Conservation (phyloP, 2,329 filamentous ascomycete species). For the Colletotrichum sp. region DNA sequence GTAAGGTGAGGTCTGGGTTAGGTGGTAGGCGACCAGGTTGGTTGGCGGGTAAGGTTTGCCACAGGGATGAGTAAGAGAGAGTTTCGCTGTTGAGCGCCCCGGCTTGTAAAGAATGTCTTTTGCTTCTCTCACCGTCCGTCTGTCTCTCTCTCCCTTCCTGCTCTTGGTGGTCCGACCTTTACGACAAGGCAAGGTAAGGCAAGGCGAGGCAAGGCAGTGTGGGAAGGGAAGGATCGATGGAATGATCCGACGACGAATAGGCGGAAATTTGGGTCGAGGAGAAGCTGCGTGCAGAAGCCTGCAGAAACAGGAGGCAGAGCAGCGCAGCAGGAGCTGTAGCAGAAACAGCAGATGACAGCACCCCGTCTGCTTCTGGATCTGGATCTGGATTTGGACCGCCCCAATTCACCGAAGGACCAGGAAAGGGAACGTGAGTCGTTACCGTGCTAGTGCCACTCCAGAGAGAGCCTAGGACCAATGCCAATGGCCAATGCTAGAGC, state of each 20-base stretch:
- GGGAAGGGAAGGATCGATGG: neutral
- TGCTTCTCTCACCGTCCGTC: neutral
- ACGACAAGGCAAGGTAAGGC: neutral
- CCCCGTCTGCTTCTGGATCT: neutral
- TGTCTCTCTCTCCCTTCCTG: neutral
- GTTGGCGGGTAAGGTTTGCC: conserved; percentile 15
- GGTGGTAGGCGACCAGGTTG: neutral
- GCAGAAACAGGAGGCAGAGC: neutral
- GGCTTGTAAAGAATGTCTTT: neutral
- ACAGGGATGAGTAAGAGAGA: conserved; percentile 9
- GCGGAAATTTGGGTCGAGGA: neutral
- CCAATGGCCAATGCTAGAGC: conserved; percentile 13
- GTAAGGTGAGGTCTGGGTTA: neutral
- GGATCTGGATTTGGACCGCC: neutral
- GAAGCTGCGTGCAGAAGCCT: neutral
- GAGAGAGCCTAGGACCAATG: conserved; percentile 13
- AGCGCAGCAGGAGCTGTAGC: neutral
- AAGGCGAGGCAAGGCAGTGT: neutral
- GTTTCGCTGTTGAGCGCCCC: neutral
- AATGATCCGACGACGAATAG: neutral
- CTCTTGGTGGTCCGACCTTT: conserved; percentile 1
- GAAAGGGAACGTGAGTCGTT: conserved; percentile 19
- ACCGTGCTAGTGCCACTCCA: conserved; percentile 16
- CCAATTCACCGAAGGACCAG: conserved; percentile 7
- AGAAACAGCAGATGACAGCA: neutral